Conservation (phyloP, 768 basidiomycete species). For the Phylloporus sp. region DNA sequence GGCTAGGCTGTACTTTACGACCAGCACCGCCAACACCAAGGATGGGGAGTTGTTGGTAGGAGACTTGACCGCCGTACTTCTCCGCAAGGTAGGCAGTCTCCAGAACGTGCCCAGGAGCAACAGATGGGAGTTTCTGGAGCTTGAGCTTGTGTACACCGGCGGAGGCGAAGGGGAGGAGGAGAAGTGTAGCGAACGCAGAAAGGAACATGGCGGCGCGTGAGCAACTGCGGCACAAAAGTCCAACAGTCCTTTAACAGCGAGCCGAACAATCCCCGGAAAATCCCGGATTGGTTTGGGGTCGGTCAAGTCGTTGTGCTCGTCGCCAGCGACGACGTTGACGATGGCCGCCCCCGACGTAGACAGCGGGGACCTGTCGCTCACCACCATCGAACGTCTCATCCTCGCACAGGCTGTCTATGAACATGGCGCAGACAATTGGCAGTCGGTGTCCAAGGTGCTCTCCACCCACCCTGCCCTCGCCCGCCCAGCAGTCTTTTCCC, state of each 20-base stretch:
- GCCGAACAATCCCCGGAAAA: slow-evolving; percentile 8
- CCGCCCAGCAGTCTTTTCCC: slow-evolving; percentile 64
- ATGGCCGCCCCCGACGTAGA: slow-evolving; percentile 5
- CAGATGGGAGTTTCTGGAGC: slow-evolving; percentile 76
- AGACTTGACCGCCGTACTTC: slow-evolving; percentile 70
- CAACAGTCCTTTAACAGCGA: slow-evolving; percentile 23
- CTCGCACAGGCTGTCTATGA: slow-evolving; percentile 87
- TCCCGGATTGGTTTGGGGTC: slow-evolving; percentile 17
- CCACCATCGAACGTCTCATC: slow-evolving; percentile 66
- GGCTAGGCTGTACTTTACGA: slow-evolving; percentile 49
- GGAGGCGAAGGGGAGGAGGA: slow-evolving; percentile 45
- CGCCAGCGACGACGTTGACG: slow-evolving; percentile 10
- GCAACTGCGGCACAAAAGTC: slow-evolving; percentile 2
- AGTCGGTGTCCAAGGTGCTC: slow-evolving; percentile 59
- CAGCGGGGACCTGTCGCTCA: slow-evolving; percentile 12
- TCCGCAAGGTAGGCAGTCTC: slow-evolving; percentile 86
- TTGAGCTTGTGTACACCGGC: slow-evolving; percentile 78
- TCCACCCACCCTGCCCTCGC: slow-evolving; percentile 66
- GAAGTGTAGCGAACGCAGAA: slow-evolving; percentile 35
- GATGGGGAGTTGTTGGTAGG: slow-evolving; percentile 54
- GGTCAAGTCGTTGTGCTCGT: not conserved
- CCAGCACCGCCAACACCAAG: slow-evolving; percentile 73
- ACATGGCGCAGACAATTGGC: slow-evolving; percentile 69
- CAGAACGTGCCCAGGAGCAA: slow-evolving; percentile 57
- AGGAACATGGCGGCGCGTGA: slow-evolving; percentile 39